phyloP scores from a whole-genome alignment of 140 eudicot species.

The Ambrosia hybrid region DNA sequence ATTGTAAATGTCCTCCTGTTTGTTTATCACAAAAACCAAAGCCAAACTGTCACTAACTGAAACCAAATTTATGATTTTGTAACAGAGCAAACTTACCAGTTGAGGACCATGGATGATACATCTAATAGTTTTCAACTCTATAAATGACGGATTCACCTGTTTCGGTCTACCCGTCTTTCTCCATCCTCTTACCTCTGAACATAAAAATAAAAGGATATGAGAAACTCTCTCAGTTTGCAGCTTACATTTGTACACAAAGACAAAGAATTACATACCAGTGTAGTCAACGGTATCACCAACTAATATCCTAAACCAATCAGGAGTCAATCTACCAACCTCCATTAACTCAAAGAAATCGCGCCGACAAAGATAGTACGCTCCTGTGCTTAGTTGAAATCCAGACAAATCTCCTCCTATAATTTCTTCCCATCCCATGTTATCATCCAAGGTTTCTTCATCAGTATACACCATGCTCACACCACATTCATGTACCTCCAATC shows the following conservation, averaged over 20 bases:
- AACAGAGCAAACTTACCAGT: not conserved
- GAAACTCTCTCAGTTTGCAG: not conserved
- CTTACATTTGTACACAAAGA: not conserved
- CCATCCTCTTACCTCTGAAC: slow-evolving; percentile 4
- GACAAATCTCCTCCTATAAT: too few relatives aligned
- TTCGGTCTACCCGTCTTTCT: not conserved
- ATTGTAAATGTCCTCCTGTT: slow-evolving; percentile 7
- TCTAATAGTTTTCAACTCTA: too few relatives aligned
- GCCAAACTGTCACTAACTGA: not conserved
- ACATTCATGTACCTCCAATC: slow-evolving; percentile 2
- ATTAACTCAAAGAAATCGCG: too few relatives aligned
- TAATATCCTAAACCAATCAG: not conserved
- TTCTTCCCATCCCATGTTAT: not conserved
- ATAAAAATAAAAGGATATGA: not conserved
- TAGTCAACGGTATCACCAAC: not conserved
- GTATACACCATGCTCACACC: not conserved
- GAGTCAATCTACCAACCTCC: not conserved
- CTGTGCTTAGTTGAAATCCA: too few relatives aligned
- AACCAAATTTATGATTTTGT: not conserved
- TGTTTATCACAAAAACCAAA: not conserved
- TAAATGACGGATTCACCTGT: not conserved
- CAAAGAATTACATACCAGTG: not conserved
- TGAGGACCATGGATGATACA: not conserved
- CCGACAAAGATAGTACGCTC: too few relatives aligned
- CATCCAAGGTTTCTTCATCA: not conserved